Evolutionary conservation across 768 basidiomycete species (phyloP).

Genomic region (Rhodotorula taiwanensis): DNA sequence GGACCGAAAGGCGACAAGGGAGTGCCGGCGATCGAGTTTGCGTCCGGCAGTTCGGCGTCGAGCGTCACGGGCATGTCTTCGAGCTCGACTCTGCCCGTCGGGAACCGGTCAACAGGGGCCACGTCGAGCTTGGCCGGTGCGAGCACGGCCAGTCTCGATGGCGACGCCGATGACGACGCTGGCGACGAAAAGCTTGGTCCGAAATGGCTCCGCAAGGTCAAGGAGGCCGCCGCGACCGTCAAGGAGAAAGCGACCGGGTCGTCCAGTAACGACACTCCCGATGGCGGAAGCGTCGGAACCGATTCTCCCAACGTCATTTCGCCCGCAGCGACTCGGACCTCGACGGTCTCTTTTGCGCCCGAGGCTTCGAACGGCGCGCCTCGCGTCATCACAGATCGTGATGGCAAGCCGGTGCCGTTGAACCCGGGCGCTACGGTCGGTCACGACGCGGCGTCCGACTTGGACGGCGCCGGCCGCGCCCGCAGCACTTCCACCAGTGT

Average conservation of each 20-base stretch:
- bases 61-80: not conserved
- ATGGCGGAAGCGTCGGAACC: too few species aligned
- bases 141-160: too few species aligned
- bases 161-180: not conserved
- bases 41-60: too few species aligned
- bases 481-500: conserved; percentile 23
- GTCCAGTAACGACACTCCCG: too few species aligned
- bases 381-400: conserved; percentile 17
- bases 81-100: too few species aligned
- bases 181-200: not conserved
- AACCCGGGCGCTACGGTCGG: not conserved
- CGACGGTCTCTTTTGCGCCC: not conserved
- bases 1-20: not conserved
- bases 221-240: conserved; percentile 17
- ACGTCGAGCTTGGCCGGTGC: too few species aligned
- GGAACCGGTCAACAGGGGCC: too few species aligned
- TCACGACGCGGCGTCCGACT: not conserved
- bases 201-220: conserved; percentile 26
- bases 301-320: too few species aligned
- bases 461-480: not conserved
- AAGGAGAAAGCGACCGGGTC: conserved; percentile 23
- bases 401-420: conserved; percentile 17
- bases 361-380: not conserved
- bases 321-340: not conserved
- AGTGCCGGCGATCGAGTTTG: not conserved